A percentile compares a stretch with the other conserved stretches of the same genome.
These are phyloP conservation scores for Vaccinium vitisidaea DNA, from an alignment of 148 eudicot genomes.

Conservation along the genomic window DNA sequence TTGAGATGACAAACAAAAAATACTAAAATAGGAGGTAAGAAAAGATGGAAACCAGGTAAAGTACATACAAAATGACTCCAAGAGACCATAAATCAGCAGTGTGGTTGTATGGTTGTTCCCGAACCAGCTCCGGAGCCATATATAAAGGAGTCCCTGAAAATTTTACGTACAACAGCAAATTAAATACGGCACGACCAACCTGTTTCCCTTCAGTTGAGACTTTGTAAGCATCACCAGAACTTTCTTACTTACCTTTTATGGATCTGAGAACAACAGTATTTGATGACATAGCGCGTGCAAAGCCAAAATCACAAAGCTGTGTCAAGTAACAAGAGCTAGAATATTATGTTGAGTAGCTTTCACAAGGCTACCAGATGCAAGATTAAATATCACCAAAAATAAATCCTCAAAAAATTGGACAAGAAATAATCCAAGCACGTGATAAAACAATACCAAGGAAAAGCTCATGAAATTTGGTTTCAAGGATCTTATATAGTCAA, in stretches of 20 bases:
- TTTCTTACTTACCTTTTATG: conserved; percentile 73
- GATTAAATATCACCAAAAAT: background rate
- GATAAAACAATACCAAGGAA: background rate
- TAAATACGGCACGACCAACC: background rate
- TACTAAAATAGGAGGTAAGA: conserved; percentile 3
- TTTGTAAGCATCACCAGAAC: conserved; percentile 9
- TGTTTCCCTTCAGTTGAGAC: background rate
- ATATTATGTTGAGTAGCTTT: background rate
- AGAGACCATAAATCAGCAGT: conserved; percentile 99
- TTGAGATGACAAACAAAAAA: background rate
- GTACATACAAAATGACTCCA: conserved; percentile 90
- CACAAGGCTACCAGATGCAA: background rate
- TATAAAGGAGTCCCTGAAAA: conserved; percentile 89
- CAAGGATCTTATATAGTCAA: background rate
- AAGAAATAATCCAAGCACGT: background rate
- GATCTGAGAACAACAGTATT: conserved; percentile 96
- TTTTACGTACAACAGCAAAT: background rate
- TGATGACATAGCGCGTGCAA: conserved; percentile 98
- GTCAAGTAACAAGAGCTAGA: conserved; percentile 12
- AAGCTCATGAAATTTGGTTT: background rate
- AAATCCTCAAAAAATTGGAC: background rate
- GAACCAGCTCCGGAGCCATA: conserved; percentile 99
- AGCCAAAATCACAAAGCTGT: conserved; percentile 99
- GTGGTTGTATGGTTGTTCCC: conserved; percentile 99
- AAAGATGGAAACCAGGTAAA: conserved; percentile 9